Evolutionary conservation across 2,329 filamentous ascomycete species (phyloP).

Genomic region (Claviceps pusilla): DNA sequence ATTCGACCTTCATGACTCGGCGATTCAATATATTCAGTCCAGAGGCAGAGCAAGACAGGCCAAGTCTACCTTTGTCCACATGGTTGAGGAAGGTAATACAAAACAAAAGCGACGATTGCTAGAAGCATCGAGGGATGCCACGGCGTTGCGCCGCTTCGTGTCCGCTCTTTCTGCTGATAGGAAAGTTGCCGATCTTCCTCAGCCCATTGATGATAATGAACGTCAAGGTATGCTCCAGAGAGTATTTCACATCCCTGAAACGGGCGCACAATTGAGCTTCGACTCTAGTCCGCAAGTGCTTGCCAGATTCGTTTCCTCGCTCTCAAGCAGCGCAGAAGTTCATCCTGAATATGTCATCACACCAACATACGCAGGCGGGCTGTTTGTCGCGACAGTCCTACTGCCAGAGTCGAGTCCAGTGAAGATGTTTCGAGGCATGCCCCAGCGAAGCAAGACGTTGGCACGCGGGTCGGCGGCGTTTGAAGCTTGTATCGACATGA

Average conservation of each 20-base stretch:
- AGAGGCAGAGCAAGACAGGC: constrained; percentile 68
- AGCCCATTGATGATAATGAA: constrained; percentile 6
- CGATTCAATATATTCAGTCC: constrained; percentile 93
- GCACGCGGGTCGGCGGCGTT: constrained; percentile 87
- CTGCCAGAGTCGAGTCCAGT: constrained; percentile 64
- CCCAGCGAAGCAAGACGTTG: constrained; percentile 53
- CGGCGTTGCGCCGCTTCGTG: constrained; percentile 61
- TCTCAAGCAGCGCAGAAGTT: constrained; percentile 25
- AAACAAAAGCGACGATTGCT: constrained; percentile 41
- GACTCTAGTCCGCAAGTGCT: constrained; percentile 57
- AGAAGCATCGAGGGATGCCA: constrained; percentile 46
- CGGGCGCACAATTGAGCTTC: constrained; percentile 68
- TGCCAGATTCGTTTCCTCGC: constrained; percentile 55
- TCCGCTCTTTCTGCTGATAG: constrained; percentile 58
- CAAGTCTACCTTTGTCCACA: constrained; percentile 68
- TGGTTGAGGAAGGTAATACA: constrained; percentile 59
- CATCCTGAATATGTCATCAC: constrained; percentile 47
- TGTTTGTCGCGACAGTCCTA: constrained; percentile 63
- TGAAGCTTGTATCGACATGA: constrained; percentile 58
- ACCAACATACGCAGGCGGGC: constrained; percentile 27
- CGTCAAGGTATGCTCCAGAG: constrained; percentile 23
- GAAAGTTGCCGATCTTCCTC: constrained; percentile 22
- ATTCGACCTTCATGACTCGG: constrained; percentile 76
- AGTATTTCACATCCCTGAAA: constrained; percentile 45
- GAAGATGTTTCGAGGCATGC: constrained; percentile 45